phyloP scores from a whole-genome alignment of 2,329 filamentous ascomycete species.

The Colletotrichum sp. region DNA sequence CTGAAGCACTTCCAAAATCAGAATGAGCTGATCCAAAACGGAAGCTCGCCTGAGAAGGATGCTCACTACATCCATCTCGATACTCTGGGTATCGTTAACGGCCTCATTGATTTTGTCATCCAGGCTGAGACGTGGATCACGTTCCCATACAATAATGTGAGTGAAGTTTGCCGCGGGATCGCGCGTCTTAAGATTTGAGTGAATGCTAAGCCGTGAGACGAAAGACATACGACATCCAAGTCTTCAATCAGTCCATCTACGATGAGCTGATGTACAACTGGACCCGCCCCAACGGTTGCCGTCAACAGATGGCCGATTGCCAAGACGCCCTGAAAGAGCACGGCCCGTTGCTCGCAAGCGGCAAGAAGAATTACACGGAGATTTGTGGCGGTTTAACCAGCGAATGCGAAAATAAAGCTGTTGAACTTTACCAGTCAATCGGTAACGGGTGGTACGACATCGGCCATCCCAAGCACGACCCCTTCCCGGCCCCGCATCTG shows the following conservation, averaged over 20 bases:
- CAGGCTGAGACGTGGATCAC: constrained; percentile 62
- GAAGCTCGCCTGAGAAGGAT: constrained; percentile 53
- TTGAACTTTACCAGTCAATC: constrained; percentile 8
- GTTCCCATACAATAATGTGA: constrained; percentile 65
- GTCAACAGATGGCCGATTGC: constrained; percentile 58
- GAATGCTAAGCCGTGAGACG: neutral
- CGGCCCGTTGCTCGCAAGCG: constrained; percentile 25
- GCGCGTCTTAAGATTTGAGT: no score
- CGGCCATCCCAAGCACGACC: constrained; percentile 19
- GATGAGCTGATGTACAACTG: constrained; percentile 36
- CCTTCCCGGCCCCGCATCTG: constrained; percentile 21
- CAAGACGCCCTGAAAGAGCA: constrained; percentile 37
- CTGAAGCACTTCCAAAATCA: constrained; percentile 65
- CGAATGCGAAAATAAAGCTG: constrained; percentile 28
- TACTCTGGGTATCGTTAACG: constrained; percentile 75
- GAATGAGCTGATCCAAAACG: constrained; percentile 60
- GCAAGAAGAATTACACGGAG: neutral
- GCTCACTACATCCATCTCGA: constrained; percentile 54
- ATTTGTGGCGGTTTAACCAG: constrained; percentile 9
- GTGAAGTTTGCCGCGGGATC: neutral
- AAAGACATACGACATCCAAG: constrained; percentile 63
- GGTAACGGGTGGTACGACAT: constrained; percentile 24
- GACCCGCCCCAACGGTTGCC: constrained; percentile 51
- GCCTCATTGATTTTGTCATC: constrained; percentile 68
- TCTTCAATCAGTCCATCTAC: constrained; percentile 45